These are phyloP conservation scores for Pseudohalonectria lignicola DNA, from an alignment of 2,329 filamentous ascomycete genomes.

Conservation along the genomic window DNA sequence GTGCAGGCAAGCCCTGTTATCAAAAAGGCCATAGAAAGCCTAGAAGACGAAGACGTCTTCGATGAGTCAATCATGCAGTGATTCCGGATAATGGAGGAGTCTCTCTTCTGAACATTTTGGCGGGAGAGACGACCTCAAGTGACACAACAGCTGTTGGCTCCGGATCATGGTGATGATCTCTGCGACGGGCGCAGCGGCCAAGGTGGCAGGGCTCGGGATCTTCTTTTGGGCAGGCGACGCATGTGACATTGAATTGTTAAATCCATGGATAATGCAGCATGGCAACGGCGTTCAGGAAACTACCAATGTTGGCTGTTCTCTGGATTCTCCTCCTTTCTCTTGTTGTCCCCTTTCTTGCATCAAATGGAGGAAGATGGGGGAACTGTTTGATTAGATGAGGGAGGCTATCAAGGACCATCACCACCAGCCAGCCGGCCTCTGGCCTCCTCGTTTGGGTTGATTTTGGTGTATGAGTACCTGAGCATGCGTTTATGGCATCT, in stretches of 20 bases:
- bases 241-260: neutral
- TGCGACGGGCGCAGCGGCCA: too few species aligned
- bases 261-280: conserved; percentile 3
- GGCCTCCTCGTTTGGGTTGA: neutral
- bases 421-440: neutral
- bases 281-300: conserved; percentile 5
- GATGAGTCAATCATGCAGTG: conserved; percentile 53
- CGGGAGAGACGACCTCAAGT: too few species aligned
- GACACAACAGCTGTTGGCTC: too few species aligned
- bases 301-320: neutral
- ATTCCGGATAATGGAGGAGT: too few species aligned
- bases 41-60: conserved; percentile 70
- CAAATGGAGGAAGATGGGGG: neutral
- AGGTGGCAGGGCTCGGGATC: neutral
- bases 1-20: conserved; percentile 92
- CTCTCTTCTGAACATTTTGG: neutral
- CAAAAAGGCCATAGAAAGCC: conserved; percentile 89
- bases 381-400: neutral
- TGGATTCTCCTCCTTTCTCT: neutral
- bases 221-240: neutral
- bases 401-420: neutral
- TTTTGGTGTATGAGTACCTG: conserved; percentile 15
- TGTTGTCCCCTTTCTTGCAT: neutral
- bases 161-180: too few species aligned
- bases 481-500: conserved; percentile 18